Conservation (phyloP, 768 basidiomycete species). For the Tylopilus subfusipes region DNA sequence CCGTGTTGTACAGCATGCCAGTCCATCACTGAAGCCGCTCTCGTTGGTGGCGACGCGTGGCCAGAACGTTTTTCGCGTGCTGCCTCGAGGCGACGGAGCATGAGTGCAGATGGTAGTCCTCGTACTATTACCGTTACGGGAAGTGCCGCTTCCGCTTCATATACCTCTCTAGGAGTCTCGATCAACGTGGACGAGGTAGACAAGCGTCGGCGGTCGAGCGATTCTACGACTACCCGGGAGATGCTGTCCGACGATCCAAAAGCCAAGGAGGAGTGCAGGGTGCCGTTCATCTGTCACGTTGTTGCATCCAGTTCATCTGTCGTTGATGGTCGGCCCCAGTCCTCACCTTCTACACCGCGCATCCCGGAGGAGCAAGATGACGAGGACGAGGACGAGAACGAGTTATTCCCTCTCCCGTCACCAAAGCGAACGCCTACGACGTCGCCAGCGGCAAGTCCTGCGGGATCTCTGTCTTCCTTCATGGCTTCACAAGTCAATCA, state of each 20-base stretch:
- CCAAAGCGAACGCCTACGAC: slow-evolving; percentile 51
- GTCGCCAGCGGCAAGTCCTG: slow-evolving; percentile 37
- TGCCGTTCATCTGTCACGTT: neutral
- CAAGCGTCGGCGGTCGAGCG: slow-evolving; percentile 48
- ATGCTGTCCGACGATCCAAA: neutral
- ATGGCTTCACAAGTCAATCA: slow-evolving; percentile 2
- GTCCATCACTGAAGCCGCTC: slow-evolving; percentile 52
- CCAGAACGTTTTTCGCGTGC: slow-evolving; percentile 60
- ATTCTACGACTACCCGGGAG: slow-evolving; percentile 14
- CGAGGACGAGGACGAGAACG: slow-evolving; percentile 52
- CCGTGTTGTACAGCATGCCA: slow-evolving; percentile 68
- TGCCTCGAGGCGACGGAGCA: slow-evolving; percentile 55
- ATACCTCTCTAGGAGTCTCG: slow-evolving; percentile 27
- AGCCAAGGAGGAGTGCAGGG: neutral
- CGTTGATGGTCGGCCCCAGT: neutral
- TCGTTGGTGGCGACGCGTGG: slow-evolving; percentile 56
- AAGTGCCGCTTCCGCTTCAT: slow-evolving; percentile 29
- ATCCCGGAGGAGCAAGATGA: slow-evolving; percentile 38
- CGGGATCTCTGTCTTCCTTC: slow-evolving; percentile 29
- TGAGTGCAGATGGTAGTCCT: slow-evolving; percentile 36
- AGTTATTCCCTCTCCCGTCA: slow-evolving; percentile 58
- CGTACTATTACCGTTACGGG: slow-evolving; percentile 28
- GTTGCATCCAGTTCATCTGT: neutral
- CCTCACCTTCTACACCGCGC: slow-evolving; percentile 23
- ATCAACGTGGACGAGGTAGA: slow-evolving; percentile 66